Evolutionary conservation across 2,329 filamentous ascomycete species (phyloP), one percentile per base, ranked within the genome.

Genomic region (Penicillium italicum): DNA sequence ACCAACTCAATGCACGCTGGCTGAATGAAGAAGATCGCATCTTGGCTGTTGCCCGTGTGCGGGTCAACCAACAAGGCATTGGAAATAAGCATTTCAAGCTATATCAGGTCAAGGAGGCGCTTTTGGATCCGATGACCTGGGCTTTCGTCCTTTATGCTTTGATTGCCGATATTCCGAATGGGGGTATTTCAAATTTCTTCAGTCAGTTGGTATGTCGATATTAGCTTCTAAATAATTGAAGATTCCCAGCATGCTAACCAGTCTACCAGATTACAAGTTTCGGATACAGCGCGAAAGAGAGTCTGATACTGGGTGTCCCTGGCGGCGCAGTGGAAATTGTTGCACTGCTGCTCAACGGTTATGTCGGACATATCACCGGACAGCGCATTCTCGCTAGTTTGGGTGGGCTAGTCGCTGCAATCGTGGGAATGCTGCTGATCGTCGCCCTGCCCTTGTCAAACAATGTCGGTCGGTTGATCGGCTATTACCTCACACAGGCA

Each of bases 1-100:
- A 78, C 59, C 83, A 85, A 60, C 69, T 85, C 44, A 85, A 85
- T 49, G 82, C 82, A 16, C 76, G 80, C 3, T 86, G 81, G 79
- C 64, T 94, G 26, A 87, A 77, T 8, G 81, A 86, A 50, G 79
- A 84, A 43, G 89, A 93, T 61, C 83, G 84, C 12, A 69, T 85
- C 0, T 78, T 90, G 40, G 87, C 86, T 0, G 76, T 91, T 26
- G 89, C 90, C 60, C 80, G 89, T 0, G 83, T 93, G 6, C 80
- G 88, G 0, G 79, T 84, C 22, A 93, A 93, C 63, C 85, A 90
- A 68, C 89, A 89, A 57, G 89, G 89, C 0, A 85, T 89, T 16
- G 87, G 86, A 1, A 88, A 84, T 58, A 85, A 85, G 60, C 80
- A 88, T 58, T 89, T 87, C 72, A 88, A 88, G 60, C 77, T 80